A percentile compares a stretch with the other conserved stretches of the same genome.
Conservation (phyloP, 2,329 filamentous ascomycete genomes). For the Penicillium sp. region DNA sequence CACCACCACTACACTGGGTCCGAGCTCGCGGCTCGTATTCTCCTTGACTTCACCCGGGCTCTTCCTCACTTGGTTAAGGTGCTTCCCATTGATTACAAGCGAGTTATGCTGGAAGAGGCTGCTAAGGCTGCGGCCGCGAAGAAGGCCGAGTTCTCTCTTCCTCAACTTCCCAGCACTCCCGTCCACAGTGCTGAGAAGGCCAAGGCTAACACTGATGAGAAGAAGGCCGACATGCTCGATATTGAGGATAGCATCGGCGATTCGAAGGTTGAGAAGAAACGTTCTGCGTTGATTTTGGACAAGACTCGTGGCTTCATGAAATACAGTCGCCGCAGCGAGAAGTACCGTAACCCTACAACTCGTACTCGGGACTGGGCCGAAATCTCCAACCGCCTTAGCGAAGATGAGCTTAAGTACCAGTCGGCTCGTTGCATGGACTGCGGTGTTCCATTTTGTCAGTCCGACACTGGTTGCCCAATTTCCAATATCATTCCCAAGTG, state of each 20-base stretch:
- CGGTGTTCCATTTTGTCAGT: conserved; percentile 97
- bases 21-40: conserved; percentile 85
- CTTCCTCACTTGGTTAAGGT: conserved; percentile 91
- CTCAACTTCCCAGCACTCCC: conserved; percentile 65
- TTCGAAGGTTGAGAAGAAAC: conserved; percentile 81
- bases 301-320: conserved; percentile 99
- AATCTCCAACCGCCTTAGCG: conserved; percentile 79
- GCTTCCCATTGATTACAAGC: conserved; percentile 93
- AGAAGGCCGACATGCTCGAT: conserved; percentile 73
- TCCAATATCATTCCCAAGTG: conserved; percentile 97
- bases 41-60: conserved; percentile 93
- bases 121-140: conserved; percentile 82
- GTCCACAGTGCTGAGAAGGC: conserved; percentile 53
- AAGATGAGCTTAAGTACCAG: conserved; percentile 96
- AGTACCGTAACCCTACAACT: conserved; percentile 82
- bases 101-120: conserved; percentile 81
- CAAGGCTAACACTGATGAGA: conserved; percentile 60
- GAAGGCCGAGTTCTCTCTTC: conserved; percentile 78
- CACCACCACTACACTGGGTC: conserved; percentile 98
- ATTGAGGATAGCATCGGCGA: conserved; percentile 91
- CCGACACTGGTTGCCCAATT: conserved; percentile 92
- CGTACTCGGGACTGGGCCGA: conserved; percentile 93
- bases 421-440: conserved; percentile 98
- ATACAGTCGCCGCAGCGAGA: conserved; percentile 88
- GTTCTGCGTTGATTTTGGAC: conserved; percentile 87